Evolutionary conservation across 345 rosid species (phyloP), one percentile per base, ranked within the genome.

Genomic region (Eucalyptus guilfoylei): DNA sequence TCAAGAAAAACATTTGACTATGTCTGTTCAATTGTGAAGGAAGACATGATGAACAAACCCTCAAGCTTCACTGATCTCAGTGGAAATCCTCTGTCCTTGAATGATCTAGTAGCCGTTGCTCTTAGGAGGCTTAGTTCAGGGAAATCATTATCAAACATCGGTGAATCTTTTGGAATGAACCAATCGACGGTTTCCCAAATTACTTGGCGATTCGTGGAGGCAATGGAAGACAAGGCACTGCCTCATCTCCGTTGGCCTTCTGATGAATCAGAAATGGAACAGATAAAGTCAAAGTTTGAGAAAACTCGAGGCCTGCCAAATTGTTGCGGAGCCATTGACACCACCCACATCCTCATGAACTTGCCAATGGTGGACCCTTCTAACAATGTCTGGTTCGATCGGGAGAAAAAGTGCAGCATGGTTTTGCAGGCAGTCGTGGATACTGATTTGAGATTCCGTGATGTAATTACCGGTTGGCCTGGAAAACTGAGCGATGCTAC

Each of bases 381-480:
- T 30, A 89, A 88, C 86, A 92, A 91, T 48, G 88, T 89, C 54
- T 94, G 96, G 96, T 94, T 95, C 15, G 96, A 95, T 88, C 91
- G 48, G 17, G 93, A 94, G 94, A 94, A 95, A 93, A 95, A 95
- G 80, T 92, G 94, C 91, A 95, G 96, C 92, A 93, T 94, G 95
- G 89, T 95, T 86, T 87, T 95, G 92, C 97, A 94, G 92, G 97
- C 93, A 49, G 91, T 94, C 15, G 95, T 95, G 58, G 97, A 94
- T 88, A 92, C 96, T 32, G 92, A 91, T 21, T 92, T 94, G 97
- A 94, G 94, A 90, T 94, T 94, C 89, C 91, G 92, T 14, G 96
- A 94, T 89, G 92, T 95, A 50, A 92, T 95, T 90, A 93, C 95
- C 9, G 97, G 97, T 52, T 95, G 97, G 97, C 96, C 97, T 2